phyloP scores from a whole-genome alignment of 1,284 basidiomycete species.

The Clitocybe nebularis region DNA sequence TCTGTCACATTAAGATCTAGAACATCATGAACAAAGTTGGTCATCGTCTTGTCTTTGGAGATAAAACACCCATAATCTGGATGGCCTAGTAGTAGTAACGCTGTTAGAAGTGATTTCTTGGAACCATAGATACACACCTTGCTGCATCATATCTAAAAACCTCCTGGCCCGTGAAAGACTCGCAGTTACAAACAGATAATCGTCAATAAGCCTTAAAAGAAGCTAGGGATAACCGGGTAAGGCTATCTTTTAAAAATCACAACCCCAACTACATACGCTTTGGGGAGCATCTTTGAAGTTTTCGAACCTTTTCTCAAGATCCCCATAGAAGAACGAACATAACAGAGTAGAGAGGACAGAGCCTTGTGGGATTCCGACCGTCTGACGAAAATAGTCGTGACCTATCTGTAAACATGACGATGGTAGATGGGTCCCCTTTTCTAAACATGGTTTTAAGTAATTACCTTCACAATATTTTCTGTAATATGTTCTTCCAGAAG shows the following conservation, averaged over 20 bases:
- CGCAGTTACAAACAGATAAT: constrained; percentile 89
- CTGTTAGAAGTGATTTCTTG: background rate
- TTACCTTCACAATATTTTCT: constrained; percentile 87
- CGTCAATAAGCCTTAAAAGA: constrained; percentile 86
- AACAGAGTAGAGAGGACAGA: constrained; percentile 87
- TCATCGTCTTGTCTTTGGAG: constrained; percentile 82
- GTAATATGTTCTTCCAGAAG: constrained; percentile 88
- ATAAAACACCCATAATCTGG: constrained; percentile 93
- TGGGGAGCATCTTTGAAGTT: constrained; percentile 53
- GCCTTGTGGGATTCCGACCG: constrained; percentile 93
- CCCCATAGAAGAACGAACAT: constrained; percentile 93
- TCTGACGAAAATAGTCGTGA: constrained; percentile 75
- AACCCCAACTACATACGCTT: constrained; percentile 53
- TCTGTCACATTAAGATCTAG: constrained; percentile 51
- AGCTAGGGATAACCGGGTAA: constrained; percentile 40
- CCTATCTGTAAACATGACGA: constrained; percentile 57
- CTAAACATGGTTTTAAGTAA: background rate
- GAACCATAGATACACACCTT: constrained; percentile 41
- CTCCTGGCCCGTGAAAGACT: constrained; percentile 54
- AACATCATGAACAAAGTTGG: constrained; percentile 75
- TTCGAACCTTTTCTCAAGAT: constrained; percentile 73
- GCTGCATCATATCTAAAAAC: constrained; percentile 80
- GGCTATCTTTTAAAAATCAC: background rate
- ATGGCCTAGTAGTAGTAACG: constrained; percentile 50
- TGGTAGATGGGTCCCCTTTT: background rate